Percentiles rank a stretch among this genome's conserved stretches.
Evolutionary conservation across 257 asterid genomes (phyloP).

Genomic region (Nicotiana knightiana): DNA sequence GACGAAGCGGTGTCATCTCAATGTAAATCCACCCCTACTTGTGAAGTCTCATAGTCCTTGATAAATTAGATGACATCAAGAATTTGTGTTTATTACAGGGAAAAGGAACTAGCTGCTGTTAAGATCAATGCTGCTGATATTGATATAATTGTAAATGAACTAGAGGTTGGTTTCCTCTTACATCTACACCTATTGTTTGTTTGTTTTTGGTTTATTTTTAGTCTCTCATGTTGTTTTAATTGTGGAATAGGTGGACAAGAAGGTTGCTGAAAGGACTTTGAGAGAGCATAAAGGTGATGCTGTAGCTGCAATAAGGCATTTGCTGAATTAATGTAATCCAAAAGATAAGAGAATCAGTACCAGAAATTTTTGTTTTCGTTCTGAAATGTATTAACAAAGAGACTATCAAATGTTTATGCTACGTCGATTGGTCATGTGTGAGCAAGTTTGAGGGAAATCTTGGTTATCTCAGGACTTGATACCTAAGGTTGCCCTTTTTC

Average conservation of each 20-base stretch:
- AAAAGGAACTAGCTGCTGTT: slow-evolving; percentile 91
- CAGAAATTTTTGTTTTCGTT: background rate
- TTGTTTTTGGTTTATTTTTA: background rate
- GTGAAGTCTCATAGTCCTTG: background rate
- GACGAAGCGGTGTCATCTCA: too few relatives aligned
- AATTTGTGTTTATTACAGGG: slow-evolving; percentile 42
- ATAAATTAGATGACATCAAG: background rate
- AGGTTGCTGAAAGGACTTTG: slow-evolving; percentile 78
- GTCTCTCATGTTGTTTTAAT: background rate
- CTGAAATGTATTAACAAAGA: background rate
- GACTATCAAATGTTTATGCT: background rate
- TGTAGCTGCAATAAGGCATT: slow-evolving; percentile 82
- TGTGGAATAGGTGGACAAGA: slow-evolving; percentile 19
- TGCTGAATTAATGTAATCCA: slow-evolving; percentile 34
- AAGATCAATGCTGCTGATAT: slow-evolving; percentile 79
- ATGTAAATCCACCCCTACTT: too few relatives aligned
- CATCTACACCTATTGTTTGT: background rate
- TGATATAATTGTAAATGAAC: slow-evolving; percentile 80
- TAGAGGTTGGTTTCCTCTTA: slow-evolving; percentile 45
- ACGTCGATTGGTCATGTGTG: background rate
- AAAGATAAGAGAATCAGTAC: background rate
- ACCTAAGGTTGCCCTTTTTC: background rate
- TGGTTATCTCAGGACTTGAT: background rate
- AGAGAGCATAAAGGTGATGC: slow-evolving; percentile 94
- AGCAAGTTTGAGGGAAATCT: background rate